Percentiles rank a stretch among this genome's conserved stretches.
These are phyloP conservation scores for Curvularia verruculosa DNA, from an alignment of 2,329 filamentous ascomycete species.

Conservation along the genomic window DNA sequence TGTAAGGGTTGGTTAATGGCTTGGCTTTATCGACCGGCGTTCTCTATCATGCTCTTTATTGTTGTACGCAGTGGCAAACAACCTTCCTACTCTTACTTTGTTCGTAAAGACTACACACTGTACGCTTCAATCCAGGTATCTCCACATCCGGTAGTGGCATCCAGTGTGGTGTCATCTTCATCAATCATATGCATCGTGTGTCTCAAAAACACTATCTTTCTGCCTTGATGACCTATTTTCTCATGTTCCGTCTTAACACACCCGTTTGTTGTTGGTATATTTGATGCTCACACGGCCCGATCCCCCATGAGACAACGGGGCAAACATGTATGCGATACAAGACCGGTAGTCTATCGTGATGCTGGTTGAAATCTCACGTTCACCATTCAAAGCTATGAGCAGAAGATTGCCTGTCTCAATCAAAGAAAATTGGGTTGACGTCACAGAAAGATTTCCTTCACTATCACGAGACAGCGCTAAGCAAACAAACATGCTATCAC, in stretches of 20 bases:
- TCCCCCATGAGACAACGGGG: no score
- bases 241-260: not conserved
- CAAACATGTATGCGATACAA: not conserved
- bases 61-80: not conserved
- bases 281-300: not conserved
- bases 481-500: not conserved
- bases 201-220: not conserved
- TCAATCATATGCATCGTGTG: not conserved
- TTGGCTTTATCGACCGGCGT: conserved; percentile 13
- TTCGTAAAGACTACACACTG: not conserved
- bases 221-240: not conserved
- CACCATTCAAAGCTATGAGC: not conserved
- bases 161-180: not conserved
- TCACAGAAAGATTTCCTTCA: not conserved
- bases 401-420: not conserved
- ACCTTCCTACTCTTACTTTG: not conserved
- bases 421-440: not conserved
- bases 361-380: no score
- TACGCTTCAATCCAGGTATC: not conserved
- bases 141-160: not conserved
- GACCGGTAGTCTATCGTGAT: not conserved
- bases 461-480: not conserved
- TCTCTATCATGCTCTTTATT: not conserved
- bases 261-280: not conserved
- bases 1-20: conserved; percentile 18